Base-by-base conservation (phyloP, 441 rosid genomes). In the Bruguiera hainesii region DNA sequence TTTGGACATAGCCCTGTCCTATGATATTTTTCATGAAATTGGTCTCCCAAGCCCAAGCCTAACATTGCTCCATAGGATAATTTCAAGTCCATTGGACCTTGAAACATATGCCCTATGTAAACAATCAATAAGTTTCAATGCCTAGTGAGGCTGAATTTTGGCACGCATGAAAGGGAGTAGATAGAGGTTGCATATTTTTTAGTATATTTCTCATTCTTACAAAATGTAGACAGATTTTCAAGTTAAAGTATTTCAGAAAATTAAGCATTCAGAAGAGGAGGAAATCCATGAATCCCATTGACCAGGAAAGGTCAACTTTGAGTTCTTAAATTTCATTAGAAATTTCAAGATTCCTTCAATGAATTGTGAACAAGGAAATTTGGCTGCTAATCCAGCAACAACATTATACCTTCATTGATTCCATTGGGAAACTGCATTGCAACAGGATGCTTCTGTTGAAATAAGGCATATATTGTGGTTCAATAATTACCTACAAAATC, bases 401-500 rank as follows among this genome's bases (percentile, higher is more conserved):
- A 53, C 28, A 53, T 23, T 20, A 20, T 21, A 13, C 58, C 23
- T 53, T 13, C 28, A 11, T 53, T 53, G 23, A 16, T 5, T 52
- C 13, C 25, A 52, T 52, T 52, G 26, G 53, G 63, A 60, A 64
- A 61, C 2, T 13, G 42, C 69, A 2, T 37, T 7, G 39, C 20
- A 3, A 53, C 23, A 19, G 15, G 60, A 25, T 7, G 31, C 35
- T 65, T 7, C 35, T 29, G 15, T 63, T 25, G 31, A 61, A 23
- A 73, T 35, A 56, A 71, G 59, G 35, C 42, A 46, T 5, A 49
- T 29, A 48, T 49, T 29, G 56, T 39, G 23, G 71, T 58, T 49
- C 51, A 52, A 64, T 6, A 61, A 37, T 72, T 73, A 91, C 98
- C 84, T 89, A 81, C 96, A 88, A 83, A 94, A 94, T 78, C 99